Evolutionary conservation across 2,329 filamentous ascomycete species (phyloP).

Genomic region (Immersiporthe knoxdaviesiana): DNA sequence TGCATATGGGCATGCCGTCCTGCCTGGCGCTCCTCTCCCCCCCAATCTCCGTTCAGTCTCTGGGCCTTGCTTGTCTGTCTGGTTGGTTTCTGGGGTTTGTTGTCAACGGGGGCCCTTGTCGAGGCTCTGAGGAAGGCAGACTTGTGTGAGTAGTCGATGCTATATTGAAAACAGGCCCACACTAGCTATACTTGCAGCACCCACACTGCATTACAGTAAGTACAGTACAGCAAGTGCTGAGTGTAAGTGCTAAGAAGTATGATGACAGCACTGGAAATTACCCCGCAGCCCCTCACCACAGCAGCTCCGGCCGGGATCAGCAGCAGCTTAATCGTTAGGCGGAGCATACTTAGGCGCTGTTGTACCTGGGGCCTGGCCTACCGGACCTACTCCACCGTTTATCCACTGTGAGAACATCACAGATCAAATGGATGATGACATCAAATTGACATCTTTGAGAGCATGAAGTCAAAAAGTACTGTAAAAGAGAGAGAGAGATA

Average conservation of each 20-base stretch:
- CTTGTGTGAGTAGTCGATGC: background rate
- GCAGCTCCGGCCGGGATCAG: background rate
- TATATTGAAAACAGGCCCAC: background rate
- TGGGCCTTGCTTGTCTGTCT: background rate
- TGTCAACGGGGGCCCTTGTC: background rate
- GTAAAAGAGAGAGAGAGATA: too few species aligned
- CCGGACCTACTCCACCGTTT: background rate
- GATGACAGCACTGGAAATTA: background rate
- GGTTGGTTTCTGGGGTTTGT: background rate
- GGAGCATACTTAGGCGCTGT: too few species aligned
- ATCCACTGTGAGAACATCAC: background rate
- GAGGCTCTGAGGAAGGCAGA: background rate
- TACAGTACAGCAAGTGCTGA: background rate
- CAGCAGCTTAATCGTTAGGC: background rate
- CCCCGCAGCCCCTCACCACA: slow-evolving; percentile 1
- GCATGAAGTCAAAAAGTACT: slow-evolving; percentile 6
- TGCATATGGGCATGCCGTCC: background rate
- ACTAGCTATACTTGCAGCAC: background rate
- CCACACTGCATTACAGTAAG: too few species aligned
- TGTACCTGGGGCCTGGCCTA: too few species aligned
- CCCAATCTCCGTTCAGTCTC: background rate
- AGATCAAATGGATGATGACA: background rate
- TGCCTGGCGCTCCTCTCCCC: background rate
- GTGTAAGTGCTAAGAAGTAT: background rate
- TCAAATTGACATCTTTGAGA: background rate